Base-by-base conservation (phyloP, 73 alveolate genomes). In the Urostyla sp. region DNA sequence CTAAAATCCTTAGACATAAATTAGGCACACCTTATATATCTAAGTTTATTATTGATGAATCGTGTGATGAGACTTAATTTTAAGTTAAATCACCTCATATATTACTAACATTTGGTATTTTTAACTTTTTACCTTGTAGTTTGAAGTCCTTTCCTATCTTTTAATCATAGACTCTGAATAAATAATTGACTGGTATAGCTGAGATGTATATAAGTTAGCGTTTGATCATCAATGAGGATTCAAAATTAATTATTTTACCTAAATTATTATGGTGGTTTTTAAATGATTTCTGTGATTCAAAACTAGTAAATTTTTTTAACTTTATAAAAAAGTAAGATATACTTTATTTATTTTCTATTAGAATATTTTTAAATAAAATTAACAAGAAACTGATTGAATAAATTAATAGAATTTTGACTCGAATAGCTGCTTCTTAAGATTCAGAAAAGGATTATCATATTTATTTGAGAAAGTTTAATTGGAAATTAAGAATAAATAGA, bases 251-350 rank as follows among this genome's bases (percentile, higher is more conserved):
- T 6, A 40, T 10, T 63, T 18, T 63, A 27, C 79, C 79, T 18
- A 63, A 63, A 48, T 63, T 63, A 21, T 5, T 63, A 37, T 45
- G 44, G 11, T 63, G 79, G 79, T 63, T 38, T 23, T 18, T 46
- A 10, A 23, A 43, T 3, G 79, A 63, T 21, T 63, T 37, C 13
- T 43, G 35, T 23, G 79, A 60, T 3, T 21, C 32, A 18, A 16
- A 36, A 24, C 10, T 63, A 2, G 24, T 40, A 10, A 60, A 63
- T 38, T 32, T 63, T 13, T 48, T 63, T 5, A n/a, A 36, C 20
- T 37, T 63, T 48, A 63, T 63, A 10, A 63, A 5, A 38, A 63
- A 38, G 61, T 43, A 60, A 43, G 44, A 63, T 24, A 6, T 63
- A 8, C 23, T 20, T 63, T n/a, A 1, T 18, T 27, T 6, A 8